phyloP scores from a whole-genome alignment of 192 early-diverging fungal species.

The Entomortierella lignicola region DNA sequence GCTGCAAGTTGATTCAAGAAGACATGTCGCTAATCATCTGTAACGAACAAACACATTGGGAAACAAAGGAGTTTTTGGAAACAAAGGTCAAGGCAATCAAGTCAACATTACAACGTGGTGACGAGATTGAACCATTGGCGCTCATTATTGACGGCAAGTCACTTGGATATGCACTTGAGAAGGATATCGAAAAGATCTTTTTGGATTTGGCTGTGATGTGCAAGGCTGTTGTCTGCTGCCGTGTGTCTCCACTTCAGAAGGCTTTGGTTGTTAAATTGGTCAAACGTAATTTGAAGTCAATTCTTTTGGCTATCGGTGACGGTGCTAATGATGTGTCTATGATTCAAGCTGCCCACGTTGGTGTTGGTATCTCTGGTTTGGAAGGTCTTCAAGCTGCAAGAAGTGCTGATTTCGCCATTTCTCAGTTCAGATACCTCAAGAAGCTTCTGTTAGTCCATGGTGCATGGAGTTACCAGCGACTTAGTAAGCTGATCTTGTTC shows the following conservation, averaged over 20 bases:
- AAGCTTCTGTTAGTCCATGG: conserved; percentile 98
- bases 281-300: conserved; percentile 87
- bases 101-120: conserved; percentile 56
- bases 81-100: conserved; percentile 87
- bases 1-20: conserved; percentile 95
- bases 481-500: conserved; percentile 96
- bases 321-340: conserved; percentile 99
- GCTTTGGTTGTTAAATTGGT: conserved; percentile 98
- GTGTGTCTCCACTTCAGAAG: conserved; percentile 98
- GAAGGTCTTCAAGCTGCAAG: conserved; percentile 98
- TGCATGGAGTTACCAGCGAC: conserved; percentile 95
- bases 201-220: conserved; percentile 92
- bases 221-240: conserved; percentile 97
- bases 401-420: conserved; percentile 98
- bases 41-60: conserved; percentile 91
- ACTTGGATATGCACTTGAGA: conserved; percentile 93
- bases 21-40: conserved; percentile 96
- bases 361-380: conserved; percentile 95
- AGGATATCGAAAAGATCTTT: conserved; percentile 82
- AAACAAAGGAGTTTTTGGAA: conserved; percentile 92
- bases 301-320: conserved; percentile 97
- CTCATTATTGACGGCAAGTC: conserved; percentile 96
- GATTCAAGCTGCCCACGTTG: conserved; percentile 99
- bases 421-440: conserved; percentile 94
- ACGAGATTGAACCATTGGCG: conserved; percentile 74